Evolutionary conservation across 352 stramenopile genomes (phyloP).

Genomic region (Globisporangium parvum): DNA sequence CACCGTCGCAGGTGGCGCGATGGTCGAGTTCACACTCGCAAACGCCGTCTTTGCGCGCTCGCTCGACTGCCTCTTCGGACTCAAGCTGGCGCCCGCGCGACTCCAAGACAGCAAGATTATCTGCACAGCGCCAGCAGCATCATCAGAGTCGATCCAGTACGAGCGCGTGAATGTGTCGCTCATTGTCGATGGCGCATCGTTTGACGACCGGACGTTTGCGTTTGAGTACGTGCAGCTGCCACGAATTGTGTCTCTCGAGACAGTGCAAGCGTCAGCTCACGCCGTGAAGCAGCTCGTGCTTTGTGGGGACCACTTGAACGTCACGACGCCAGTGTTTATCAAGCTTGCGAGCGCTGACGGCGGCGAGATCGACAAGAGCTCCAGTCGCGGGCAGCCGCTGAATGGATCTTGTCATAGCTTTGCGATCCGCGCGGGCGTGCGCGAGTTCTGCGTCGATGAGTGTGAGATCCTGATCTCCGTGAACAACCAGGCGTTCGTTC

Average conservation of each 20-base stretch:
- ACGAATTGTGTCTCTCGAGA: constrained; percentile 19
- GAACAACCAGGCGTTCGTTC: constrained; percentile 31
- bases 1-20: constrained; percentile 22
- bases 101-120: constrained; percentile 19
- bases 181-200: constrained; percentile 9
- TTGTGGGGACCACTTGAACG: constrained; percentile 3
- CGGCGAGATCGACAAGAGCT: background rate
- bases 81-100: constrained; percentile 11
- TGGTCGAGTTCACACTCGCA: constrained; percentile 23
- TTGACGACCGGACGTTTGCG: constrained; percentile 22
- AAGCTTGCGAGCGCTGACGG: background rate
- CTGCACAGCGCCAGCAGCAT: constrained; percentile 20
- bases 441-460: background rate
- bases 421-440: background rate
- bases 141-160: background rate
- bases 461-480: constrained; percentile 36
- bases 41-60: constrained; percentile 24
- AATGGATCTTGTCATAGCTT: constrained; percentile 12
- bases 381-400: background rate
- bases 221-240: constrained; percentile 25
- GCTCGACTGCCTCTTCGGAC: constrained; percentile 33
- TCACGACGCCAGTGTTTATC: background rate
- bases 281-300: constrained; percentile 7
- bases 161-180: constrained; percentile 26
- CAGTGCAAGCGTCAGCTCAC: background rate